Base-by-base conservation (phyloP, 1,284 basidiomycete genomes). In the Heterobasidion annosum region DNA sequence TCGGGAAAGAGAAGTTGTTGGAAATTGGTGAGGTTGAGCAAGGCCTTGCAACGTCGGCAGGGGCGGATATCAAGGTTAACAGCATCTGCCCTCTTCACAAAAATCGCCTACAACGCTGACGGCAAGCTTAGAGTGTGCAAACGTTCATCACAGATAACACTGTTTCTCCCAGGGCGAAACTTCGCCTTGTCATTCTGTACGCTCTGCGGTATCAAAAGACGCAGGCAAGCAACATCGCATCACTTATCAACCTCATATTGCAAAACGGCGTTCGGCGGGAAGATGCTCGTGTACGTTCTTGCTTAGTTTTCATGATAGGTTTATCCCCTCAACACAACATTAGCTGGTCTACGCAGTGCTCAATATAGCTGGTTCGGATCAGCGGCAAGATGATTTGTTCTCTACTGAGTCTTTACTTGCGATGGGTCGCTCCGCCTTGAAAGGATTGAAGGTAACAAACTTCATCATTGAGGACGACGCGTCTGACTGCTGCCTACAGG, bases 301-400 rank as follows among this genome's bases (percentile, higher is more conserved):
- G 42, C 48, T 43, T 35, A 37, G 16, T 34, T n/a, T n/a, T 8
- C 15, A 32, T n/a, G 18, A 37, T 12, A 25, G 18, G 35, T 34
- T 18, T 53, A 18, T 40, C 16, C 13, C 16, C 46, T 42, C 42
- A 33, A 54, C 16, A 8, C 52, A 19, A 16, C 57, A 44, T 15
- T 61, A 93, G 91, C 78, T 99, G 54, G 94, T 99, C 7, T 96
- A 98, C 68, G 91, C 93, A 33, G 81, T 95, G 60, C 74, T 99
- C 57, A 97, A 98, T 63, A 83, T 97, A 54, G 92, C 96, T 0
- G 97, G 97, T 37, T 85, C 92, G 1, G 96, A 99, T 66, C 93
- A 98, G 64, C 82, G 97, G 34, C 97, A 99, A 71, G 96, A 98
- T 65, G 97, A 99, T 70, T 73, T 99, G 49, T 99, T 99, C 67